These are phyloP conservation scores for Populus hybrid DNA, from an alignment of 441 rosid genomes.

Conservation along the genomic window DNA sequence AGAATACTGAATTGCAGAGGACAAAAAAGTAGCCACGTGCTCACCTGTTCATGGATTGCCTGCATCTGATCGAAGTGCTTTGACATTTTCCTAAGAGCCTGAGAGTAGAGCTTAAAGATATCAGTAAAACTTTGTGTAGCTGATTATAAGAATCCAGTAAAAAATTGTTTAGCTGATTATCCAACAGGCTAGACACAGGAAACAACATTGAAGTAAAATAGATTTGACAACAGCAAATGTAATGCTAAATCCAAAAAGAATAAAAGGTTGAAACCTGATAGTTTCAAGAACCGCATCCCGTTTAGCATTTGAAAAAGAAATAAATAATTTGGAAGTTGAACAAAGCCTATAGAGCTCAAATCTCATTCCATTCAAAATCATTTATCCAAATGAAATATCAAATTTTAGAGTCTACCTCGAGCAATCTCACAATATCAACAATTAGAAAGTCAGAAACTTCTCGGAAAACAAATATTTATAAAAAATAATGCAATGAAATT, in stretches of 20 bases:
- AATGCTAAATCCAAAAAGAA: background rate
- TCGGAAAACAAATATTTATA: background rate
- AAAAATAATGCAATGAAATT: background rate
- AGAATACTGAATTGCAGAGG: background rate
- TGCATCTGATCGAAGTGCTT: slow-evolving; percentile 72
- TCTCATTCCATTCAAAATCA: background rate
- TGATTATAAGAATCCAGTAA: background rate
- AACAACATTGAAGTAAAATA: background rate
- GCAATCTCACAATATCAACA: background rate
- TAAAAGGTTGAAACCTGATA: background rate
- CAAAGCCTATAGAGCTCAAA: background rate
- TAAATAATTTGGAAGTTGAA: background rate
- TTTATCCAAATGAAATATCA: background rate
- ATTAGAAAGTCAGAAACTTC: background rate
- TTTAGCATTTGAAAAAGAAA: background rate
- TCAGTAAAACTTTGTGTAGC: slow-evolving; percentile 8
- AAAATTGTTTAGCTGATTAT: background rate
- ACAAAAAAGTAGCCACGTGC: background rate
- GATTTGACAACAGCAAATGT: background rate
- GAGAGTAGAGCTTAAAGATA: slow-evolving; percentile 26
- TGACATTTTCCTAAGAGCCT: slow-evolving; percentile 70
- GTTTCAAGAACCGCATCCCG: background rate
- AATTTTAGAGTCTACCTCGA: background rate
- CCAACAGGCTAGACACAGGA: background rate
- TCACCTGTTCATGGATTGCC: slow-evolving; percentile 72